These are phyloP conservation scores for Tinospora cordifolia DNA, from an alignment of 164 flowering plant species.

Conservation along the genomic window DNA sequence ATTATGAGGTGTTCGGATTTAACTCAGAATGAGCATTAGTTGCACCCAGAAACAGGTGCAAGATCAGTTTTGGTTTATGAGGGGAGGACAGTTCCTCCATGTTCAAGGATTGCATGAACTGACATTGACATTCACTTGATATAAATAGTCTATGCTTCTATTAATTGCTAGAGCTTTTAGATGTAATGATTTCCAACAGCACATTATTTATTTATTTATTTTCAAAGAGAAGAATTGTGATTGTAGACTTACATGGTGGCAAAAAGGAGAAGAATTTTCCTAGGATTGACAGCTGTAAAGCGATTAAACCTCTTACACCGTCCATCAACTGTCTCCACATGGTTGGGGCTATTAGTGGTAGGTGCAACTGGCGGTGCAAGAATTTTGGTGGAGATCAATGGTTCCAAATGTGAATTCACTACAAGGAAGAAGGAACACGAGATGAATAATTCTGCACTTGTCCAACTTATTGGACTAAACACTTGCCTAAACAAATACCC, in stretches of 20 bases:
- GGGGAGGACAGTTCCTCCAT: background rate
- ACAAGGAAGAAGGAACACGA: slow-evolving; percentile 5
- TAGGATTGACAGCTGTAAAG: slow-evolving; percentile 22
- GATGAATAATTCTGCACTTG: background rate
- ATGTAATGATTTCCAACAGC: no score
- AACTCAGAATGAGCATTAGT: no score
- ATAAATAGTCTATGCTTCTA: no score
- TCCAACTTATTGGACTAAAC: background rate
- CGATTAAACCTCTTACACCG: slow-evolving; percentile 25
- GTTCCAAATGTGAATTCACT: slow-evolving; percentile 28
- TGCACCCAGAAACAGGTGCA: no score
- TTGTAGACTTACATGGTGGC: slow-evolving; percentile 26
- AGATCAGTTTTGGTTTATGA: no score
- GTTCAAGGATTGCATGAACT: background rate
- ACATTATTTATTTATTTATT: background rate
- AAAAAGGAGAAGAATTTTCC: slow-evolving; percentile 32
- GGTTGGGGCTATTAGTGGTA: slow-evolving; percentile 7
- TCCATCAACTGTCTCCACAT: slow-evolving; percentile 19
- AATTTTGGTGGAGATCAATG: slow-evolving; percentile 21
- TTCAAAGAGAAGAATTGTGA: background rate
- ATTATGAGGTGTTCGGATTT: no score
- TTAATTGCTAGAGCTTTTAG: no score
- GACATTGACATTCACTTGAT: no score
- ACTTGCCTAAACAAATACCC: no score
- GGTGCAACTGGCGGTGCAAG: slow-evolving; percentile 14